Conservation (phyloP, 2,329 filamentous ascomycete species). For the Aspergillus arachidicola region DNA sequence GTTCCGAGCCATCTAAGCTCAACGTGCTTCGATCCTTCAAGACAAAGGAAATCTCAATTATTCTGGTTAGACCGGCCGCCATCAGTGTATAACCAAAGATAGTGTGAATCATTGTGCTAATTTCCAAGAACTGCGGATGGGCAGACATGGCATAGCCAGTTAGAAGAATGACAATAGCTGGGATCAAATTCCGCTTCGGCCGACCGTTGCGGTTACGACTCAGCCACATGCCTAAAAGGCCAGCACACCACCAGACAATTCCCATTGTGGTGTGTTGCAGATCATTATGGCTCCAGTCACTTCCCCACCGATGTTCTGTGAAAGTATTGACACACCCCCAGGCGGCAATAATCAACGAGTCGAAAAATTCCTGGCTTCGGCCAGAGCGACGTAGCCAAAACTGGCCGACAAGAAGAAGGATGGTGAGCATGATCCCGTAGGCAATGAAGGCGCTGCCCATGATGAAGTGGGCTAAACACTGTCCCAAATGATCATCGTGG, state of each 20-base stretch:
- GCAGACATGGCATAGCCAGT: conserved; percentile 96
- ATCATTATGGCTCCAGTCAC: conserved; percentile 86
- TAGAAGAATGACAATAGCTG: conserved; percentile 84
- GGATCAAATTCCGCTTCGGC: conserved; percentile 90
- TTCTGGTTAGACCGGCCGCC: conserved; percentile 78
- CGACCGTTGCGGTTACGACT: conserved; percentile 79
- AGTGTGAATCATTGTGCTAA: conserved; percentile 84
- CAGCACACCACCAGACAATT: conserved; percentile 97
- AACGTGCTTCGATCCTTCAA: conserved; percentile 70
- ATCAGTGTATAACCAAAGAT: conserved; percentile 96
- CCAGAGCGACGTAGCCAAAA: conserved; percentile 80
- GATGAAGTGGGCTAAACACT: conserved; percentile 96
- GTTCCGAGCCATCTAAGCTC: conserved; percentile 67
- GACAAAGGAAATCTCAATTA: conserved; percentile 90
- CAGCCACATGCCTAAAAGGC: conserved; percentile 88
- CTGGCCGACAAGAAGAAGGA: conserved; percentile 86
- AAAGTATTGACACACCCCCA: conserved; percentile 99
- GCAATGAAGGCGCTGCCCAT: conserved; percentile 97
- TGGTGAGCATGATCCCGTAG: conserved; percentile 85
- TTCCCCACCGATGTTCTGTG: conserved; percentile 94
- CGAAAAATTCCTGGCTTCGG: conserved; percentile 94
- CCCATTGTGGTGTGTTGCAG: conserved; percentile 99
- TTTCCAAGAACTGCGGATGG: conserved; percentile 79
- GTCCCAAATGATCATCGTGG: conserved; percentile 84
- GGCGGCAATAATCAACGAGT: conserved; percentile 83